Evolutionary conservation across 2,329 filamentous ascomycete genomes (phyloP), one percentile per base, ranked within the genome.

Genomic region (Phaeosphaeriaceae sp.): DNA sequence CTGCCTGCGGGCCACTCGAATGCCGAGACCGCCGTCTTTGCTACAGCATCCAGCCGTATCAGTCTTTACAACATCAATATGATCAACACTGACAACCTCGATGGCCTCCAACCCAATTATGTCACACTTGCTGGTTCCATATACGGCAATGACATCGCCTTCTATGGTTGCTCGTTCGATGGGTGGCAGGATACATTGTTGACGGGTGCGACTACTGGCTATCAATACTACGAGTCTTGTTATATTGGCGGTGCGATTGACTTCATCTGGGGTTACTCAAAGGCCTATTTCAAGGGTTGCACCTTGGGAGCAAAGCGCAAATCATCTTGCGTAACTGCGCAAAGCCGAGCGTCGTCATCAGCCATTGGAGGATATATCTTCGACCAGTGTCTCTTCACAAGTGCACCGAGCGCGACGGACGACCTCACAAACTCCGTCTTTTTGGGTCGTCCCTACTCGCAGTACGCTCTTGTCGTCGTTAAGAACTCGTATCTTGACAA

Each of bases 21-120:
- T 63, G 86, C 88, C 56, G 74, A 76, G 60, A 87, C 81, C 19
- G 79, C 73, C 2, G 84, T 82, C 0, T 67, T 83, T 19, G 76
- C 81, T 19, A 80, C 78, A 4, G 73, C 70, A 58, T 81, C 83
- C 1, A 74, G 69, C 13, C 80, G 83, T 58, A 83, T 88, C 59
- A 83, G 82, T 64, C 73, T 88, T 24, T 89, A 89, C 77, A 89
- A 89, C 59, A 78, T 89, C 66, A 85, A 87, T 66, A 79, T 86
- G 57, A 62, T 70, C 50, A 70, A 70, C 32, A 63, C 59, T 1
- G 66, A 69, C 22, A 71, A 70, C 35, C 70, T 71, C n/a, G 74
- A 81, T 58, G 83, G 83, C 13, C 53, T 77, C 35, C 79, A 81
- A 23, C 75, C 77, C 5, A 60, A 52, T 19, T 70, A 70, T 49